A percentile compares a stretch with the other conserved stretches of the same genome.
Conservation (phyloP, 1,284 basidiomycete genomes). For the Puccinia hordei region DNA sequence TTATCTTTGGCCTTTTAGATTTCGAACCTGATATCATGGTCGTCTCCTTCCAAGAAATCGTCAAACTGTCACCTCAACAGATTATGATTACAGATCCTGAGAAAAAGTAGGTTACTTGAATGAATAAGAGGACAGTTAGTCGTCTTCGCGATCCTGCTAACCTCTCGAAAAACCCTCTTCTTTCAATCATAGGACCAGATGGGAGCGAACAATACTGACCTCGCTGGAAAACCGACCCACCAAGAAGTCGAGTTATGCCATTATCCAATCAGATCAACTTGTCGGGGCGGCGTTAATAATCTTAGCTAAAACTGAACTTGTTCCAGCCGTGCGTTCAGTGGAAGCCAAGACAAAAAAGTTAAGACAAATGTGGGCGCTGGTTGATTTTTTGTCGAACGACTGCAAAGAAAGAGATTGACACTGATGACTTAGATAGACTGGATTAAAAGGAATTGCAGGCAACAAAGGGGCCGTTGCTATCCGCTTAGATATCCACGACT, state of each 20-base stretch:
- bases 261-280: conserved; percentile 89
- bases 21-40: conserved; percentile 82
- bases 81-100: conserved; percentile 93
- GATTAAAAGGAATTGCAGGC: conserved; percentile 91
- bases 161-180: background rate
- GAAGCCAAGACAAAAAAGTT: conserved; percentile 91
- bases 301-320: conserved; percentile 75
- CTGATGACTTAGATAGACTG: conserved; percentile 68
- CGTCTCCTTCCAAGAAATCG: conserved; percentile 97
- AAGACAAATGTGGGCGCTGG: conserved; percentile 49
- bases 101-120: conserved; percentile 67
- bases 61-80: conserved; percentile 92
- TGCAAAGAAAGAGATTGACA: background rate
- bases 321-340: conserved; percentile 79
- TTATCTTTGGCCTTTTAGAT: conserved; percentile 26
- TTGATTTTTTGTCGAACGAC: background rate
- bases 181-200: conserved; percentile 67
- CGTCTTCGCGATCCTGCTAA: conserved; percentile 1
- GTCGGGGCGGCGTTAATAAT: conserved; percentile 88
- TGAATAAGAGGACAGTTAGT: background rate
- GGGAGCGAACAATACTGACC: conserved; percentile 82
- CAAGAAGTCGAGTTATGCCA: conserved; percentile 73
- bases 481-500: conserved; percentile 84
- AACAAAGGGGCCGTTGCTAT: conserved; percentile 89
- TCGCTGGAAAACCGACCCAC: conserved; percentile 72